These are phyloP conservation scores for Peronosclerospora sorghi DNA, from an alignment of 352 stramenopile species.

Conservation along the genomic window DNA sequence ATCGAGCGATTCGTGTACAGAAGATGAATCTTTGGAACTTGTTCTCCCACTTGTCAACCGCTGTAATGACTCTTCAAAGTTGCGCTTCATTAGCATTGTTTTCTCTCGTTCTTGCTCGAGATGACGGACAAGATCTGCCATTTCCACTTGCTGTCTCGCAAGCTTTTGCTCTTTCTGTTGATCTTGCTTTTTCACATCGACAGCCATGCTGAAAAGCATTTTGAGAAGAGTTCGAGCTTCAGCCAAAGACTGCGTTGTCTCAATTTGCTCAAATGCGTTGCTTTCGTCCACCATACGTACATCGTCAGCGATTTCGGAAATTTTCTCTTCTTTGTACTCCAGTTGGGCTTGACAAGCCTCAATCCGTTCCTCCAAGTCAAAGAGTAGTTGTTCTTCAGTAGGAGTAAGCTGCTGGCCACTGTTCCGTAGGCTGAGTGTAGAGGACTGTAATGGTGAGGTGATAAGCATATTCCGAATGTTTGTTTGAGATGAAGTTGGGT, in stretches of 20 bases:
- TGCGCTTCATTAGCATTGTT: conserved; percentile 70
- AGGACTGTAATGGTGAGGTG: too few species aligned
- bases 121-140: conserved; percentile 41
- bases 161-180: conserved; percentile 70
- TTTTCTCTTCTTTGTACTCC: conserved; percentile 85
- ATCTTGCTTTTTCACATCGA: conserved; percentile 82
- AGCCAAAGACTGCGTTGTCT: conserved; percentile 70
- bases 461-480: conserved; percentile 77
- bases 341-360: conserved; percentile 77
- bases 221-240: conserved; percentile 74
- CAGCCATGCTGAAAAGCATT: conserved; percentile 80
- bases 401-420: conserved; percentile 55
- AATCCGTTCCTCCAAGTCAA: conserved; percentile 79
- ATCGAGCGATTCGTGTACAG: conserved; percentile 28
- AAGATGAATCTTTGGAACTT: conserved; percentile 4
- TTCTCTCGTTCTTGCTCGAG: conserved; percentile 66
- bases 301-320: conserved; percentile 68
- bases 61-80: conserved; percentile 75
- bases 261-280: conserved; percentile 62
- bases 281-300: conserved; percentile 28
- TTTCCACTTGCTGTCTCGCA: conserved; percentile 61
- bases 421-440: conserved; percentile 27
- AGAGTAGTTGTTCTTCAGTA: conserved; percentile 72
- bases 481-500: conserved; percentile 41
- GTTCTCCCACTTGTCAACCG: conserved; percentile 44